phyloP scores from a whole-genome alignment of 768 basidiomycete species.

The Mycena latifolia region DNA sequence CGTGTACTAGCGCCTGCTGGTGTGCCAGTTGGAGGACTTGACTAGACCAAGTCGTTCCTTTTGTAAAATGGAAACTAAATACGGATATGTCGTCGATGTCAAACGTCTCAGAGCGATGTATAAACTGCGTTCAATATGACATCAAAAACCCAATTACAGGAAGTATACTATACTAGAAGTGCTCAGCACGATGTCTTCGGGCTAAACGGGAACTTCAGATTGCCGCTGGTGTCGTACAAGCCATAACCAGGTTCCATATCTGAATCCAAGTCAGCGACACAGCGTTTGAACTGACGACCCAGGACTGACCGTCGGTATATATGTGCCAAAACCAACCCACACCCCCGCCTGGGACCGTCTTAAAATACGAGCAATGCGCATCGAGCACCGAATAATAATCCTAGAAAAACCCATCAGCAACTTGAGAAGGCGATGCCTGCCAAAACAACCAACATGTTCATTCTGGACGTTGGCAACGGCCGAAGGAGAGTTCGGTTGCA shows the following conservation, averaged over 20 bases:
- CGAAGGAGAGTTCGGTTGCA: constrained; percentile 72
- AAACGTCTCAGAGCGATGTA: neutral
- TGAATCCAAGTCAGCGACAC: constrained; percentile 5
- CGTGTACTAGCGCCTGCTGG: constrained; percentile 61
- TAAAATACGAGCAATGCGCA: constrained; percentile 71
- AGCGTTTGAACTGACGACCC: neutral
- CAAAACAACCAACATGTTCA: constrained; percentile 63
- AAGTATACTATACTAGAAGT: neutral
- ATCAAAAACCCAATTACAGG: too few relatives aligned
- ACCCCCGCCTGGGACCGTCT: constrained; percentile 68
- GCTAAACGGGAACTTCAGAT: constrained; percentile 72
- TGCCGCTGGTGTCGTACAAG: constrained; percentile 63
- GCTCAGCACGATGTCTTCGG: constrained; percentile 71
- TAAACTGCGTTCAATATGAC: neutral
- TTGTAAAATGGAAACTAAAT: too few relatives aligned
- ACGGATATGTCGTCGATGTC: neutral
- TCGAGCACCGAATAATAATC: constrained; percentile 77
- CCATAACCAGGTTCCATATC: constrained; percentile 74
- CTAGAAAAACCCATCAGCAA: constrained; percentile 47
- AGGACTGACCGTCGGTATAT: constrained; percentile 71
- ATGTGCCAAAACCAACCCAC: constrained; percentile 89
- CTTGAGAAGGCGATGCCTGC: neutral
- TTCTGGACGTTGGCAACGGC: constrained; percentile 74
- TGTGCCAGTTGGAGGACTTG: constrained; percentile 54
- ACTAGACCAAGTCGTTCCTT: constrained; percentile 47